phyloP scores from a whole-genome alignment of 176 grass and related monocot genomes.

The Aegilops sharonensis region DNA sequence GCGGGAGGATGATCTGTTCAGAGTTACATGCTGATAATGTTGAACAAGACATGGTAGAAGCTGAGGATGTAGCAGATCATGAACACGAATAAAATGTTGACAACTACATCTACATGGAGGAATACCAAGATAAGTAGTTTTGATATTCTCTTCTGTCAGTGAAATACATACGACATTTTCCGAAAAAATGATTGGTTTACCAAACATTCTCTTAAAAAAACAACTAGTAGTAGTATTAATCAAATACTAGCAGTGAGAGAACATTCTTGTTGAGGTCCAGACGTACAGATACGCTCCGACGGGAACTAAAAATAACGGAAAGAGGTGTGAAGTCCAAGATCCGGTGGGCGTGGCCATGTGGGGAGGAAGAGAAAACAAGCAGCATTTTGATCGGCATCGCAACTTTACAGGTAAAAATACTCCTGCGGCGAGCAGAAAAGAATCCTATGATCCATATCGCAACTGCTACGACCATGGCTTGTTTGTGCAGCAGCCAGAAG shows the following conservation, averaged over 20 bases:
- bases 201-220: too few species aligned
- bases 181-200: too few species aligned
- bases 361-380: conserved; percentile 10
- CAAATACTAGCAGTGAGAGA: neutral
- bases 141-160: too few species aligned
- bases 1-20: conserved; percentile 31
- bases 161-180: too few species aligned
- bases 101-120: neutral
- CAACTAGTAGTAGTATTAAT: too few species aligned
- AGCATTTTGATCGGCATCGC: neutral
- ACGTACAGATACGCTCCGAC: neutral
- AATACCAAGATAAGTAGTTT: neutral
- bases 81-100: neutral
- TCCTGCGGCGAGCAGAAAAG: neutral
- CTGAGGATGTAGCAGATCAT: neutral
- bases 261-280: conserved; percentile 9
- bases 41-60: neutral
- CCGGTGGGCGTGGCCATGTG: conserved; percentile 9
- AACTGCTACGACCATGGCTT: conserved; percentile 29
- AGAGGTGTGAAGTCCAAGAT: conserved; percentile 21
- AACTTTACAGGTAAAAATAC: neutral
- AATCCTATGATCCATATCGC: conserved; percentile 22
- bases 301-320: neutral
- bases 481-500: conserved; percentile 40
- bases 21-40: neutral